These are phyloP conservation scores for Candida qinlingensis DNA, from an alignment of 805 yeast species.

Conservation along the genomic window DNA sequence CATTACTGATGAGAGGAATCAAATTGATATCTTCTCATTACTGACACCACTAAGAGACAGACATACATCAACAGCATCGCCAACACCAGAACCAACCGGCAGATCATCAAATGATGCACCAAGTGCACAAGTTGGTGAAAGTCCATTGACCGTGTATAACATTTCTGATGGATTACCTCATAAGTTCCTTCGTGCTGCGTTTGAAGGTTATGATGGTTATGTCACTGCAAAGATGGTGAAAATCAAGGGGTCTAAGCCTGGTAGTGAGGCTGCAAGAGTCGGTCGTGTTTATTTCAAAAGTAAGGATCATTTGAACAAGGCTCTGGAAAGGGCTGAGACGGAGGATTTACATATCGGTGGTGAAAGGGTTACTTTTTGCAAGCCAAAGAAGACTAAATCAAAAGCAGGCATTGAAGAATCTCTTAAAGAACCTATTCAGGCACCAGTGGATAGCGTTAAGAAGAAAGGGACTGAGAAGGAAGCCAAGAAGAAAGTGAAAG, in stretches of 20 bases:
- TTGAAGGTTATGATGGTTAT: background rate
- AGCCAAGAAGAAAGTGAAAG: no score
- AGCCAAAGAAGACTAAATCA: background rate
- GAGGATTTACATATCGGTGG: background rate
- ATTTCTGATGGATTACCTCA: background rate
- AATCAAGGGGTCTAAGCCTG: background rate
- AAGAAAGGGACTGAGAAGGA: no score
- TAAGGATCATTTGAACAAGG: background rate
- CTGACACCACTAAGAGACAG: no score
- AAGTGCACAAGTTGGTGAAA: background rate
- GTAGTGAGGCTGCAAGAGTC: background rate
- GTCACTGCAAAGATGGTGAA: background rate
- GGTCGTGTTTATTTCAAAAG: background rate
- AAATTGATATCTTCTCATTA: no score
- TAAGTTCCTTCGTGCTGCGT: background rate
- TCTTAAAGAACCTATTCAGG: no score
- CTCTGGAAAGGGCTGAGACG: background rate
- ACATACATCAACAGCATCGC: no score
- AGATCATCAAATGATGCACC: no score
- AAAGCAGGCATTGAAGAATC: no score
- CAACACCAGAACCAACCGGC: no score
- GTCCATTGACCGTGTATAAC: background rate
- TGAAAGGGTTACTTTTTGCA: background rate
- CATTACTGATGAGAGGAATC: no score
- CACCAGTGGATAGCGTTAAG: no score